phyloP scores from a whole-genome alignment of 495 filamentous ascomycete species.

The Chaetomidium leptoderma region DNA sequence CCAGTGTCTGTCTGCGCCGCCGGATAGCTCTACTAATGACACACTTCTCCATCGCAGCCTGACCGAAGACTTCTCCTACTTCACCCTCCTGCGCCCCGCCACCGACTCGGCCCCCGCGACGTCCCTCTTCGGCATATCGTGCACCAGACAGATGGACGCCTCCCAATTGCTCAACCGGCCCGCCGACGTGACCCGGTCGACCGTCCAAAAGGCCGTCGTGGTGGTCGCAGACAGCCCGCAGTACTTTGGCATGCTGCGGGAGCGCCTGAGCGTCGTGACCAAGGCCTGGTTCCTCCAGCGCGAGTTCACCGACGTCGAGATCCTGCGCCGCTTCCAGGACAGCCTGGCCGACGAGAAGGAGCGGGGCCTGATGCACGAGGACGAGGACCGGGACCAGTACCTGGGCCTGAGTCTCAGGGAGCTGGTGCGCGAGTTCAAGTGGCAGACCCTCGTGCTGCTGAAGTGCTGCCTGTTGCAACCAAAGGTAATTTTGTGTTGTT shows the following conservation, averaged over 20 bases:
- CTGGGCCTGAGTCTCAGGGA: slow-evolving; percentile 89
- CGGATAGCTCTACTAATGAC: neutral
- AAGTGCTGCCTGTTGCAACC: slow-evolving; percentile 92
- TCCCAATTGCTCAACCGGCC: slow-evolving; percentile 69
- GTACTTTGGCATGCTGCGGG: slow-evolving; percentile 71
- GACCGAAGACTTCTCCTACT: slow-evolving; percentile 96
- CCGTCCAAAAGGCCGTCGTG: slow-evolving; percentile 98
- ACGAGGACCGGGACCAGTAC: slow-evolving; percentile 77
- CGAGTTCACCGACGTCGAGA: slow-evolving; percentile 59
- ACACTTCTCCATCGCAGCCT: slow-evolving; percentile 46
- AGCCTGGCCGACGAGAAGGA: slow-evolving; percentile 62
- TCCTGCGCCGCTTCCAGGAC: slow-evolving; percentile 79
- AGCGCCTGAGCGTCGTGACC: slow-evolving; percentile 83
- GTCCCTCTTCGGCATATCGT: slow-evolving; percentile 93
- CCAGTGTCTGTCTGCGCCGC: neutral
- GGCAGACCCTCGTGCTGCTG: slow-evolving; percentile 88
- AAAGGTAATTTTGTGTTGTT: slow-evolving; percentile 51
- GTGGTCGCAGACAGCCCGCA: slow-evolving; percentile 88
- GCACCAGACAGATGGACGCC: slow-evolving; percentile 85
- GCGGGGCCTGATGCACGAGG: slow-evolving; percentile 59
- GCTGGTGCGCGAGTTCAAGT: slow-evolving; percentile 87
- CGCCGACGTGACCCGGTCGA: slow-evolving; percentile 87
- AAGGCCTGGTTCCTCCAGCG: slow-evolving; percentile 95
- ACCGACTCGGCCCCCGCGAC: slow-evolving; percentile 58
- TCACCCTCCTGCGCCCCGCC: slow-evolving; percentile 75